Percentiles rank a stretch among this genome's conserved stretches.
phyloP scores from a whole-genome alignment of 768 basidiomycete species.

The Boletus rubropictus region DNA sequence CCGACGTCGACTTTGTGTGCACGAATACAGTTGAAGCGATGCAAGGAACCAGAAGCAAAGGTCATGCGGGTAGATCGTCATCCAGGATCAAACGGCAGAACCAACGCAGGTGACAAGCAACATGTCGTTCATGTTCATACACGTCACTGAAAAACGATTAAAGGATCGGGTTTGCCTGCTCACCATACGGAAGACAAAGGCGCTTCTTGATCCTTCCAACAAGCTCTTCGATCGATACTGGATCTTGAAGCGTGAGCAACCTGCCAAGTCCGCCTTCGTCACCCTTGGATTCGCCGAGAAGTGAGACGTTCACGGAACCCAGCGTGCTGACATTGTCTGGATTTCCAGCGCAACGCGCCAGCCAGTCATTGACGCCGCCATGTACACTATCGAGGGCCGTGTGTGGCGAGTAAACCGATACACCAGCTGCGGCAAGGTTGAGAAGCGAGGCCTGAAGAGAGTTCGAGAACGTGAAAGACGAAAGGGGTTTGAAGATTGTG shows the following conservation, averaged over 20 bases:
- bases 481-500: slow-evolving; percentile 70
- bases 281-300: slow-evolving; percentile 38
- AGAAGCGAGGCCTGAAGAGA: slow-evolving; percentile 79
- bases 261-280: slow-evolving; percentile 62
- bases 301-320: slow-evolving; percentile 22
- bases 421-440: slow-evolving; percentile 71
- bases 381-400: slow-evolving; percentile 80
- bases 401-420: slow-evolving; percentile 85
- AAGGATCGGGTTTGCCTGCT: slow-evolving; percentile 12
- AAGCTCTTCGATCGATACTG: slow-evolving; percentile 54
- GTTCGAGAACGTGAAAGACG: slow-evolving; percentile 70
- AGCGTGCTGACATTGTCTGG: slow-evolving; percentile 27
- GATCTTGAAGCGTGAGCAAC: slow-evolving; percentile 54
- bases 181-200: slow-evolving; percentile 56
- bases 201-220: slow-evolving; percentile 65
- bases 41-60: slow-evolving; percentile 18
- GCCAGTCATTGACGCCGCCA: slow-evolving; percentile 90
- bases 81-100: slow-evolving; percentile 9
- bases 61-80: slow-evolving; percentile 13
- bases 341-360: slow-evolving; percentile 51
- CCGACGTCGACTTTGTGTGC: slow-evolving; percentile 59
- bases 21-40: slow-evolving; percentile 8
- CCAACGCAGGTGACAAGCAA: background rate
- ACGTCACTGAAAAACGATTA: slow-evolving; percentile 11
- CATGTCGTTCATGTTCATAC: background rate